Evolutionary conservation across 1,284 basidiomycete species (phyloP).

Genomic region (Ustilago loliicola): DNA sequence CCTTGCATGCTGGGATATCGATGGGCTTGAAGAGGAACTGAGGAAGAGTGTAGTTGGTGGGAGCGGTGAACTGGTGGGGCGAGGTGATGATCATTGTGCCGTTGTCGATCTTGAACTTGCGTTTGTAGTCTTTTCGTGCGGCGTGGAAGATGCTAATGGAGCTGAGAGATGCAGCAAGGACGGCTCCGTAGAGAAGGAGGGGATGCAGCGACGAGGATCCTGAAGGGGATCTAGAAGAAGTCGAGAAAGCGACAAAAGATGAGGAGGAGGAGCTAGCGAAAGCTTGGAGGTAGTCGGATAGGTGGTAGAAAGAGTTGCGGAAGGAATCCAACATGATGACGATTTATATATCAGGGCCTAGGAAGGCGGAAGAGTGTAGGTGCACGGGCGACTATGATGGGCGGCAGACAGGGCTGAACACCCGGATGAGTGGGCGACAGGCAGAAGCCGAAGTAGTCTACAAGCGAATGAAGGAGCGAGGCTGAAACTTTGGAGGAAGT

Average conservation of each 20-base stretch:
- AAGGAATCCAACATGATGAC: conserved; percentile 24
- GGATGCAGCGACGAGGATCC: conserved; percentile 11
- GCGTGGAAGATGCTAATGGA: conserved; percentile 22
- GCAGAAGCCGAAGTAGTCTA: not conserved
- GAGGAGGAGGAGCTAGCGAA: conserved; percentile 13
- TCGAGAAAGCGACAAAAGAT: conserved; percentile 13
- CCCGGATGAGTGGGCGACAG: conserved; percentile 8
- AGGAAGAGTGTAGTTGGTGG: conserved; percentile 52
- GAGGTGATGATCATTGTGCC: conserved; percentile 59
- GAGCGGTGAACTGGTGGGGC: conserved; percentile 43
- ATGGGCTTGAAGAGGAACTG: conserved; percentile 59
- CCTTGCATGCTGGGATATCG: conserved; percentile 37
- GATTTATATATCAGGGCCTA: conserved; percentile 19
- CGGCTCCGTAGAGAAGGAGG: conserved; percentile 26
- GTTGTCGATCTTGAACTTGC: conserved; percentile 32
- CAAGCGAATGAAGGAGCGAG: conserved; percentile 1
- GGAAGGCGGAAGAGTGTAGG: not conserved
- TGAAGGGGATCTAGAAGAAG: conserved; percentile 1
- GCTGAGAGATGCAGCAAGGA: conserved; percentile 26
- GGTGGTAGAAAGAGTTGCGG: conserved; percentile 22
- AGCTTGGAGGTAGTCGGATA: conserved; percentile 33
- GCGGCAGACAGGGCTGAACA: not conserved
- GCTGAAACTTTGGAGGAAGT: conserved; percentile 12
- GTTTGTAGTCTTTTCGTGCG: conserved; percentile 26
- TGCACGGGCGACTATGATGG: not conserved